Evolutionary conservation across 2,329 filamentous ascomycete genomes (phyloP).

Genomic region (Sphaceloma murrayae): DNA sequence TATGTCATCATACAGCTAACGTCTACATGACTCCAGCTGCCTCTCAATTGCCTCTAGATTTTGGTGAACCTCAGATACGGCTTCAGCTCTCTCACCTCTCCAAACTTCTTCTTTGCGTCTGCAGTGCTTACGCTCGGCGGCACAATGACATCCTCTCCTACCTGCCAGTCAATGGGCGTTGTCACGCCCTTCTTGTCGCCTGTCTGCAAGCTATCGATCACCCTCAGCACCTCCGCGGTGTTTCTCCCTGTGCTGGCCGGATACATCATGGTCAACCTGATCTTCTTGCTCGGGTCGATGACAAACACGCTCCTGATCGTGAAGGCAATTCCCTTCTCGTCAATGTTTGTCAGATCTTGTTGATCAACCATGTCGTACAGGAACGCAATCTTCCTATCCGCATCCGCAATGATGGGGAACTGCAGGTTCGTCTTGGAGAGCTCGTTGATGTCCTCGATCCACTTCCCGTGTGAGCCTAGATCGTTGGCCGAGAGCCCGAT

Average conservation of each 20-base stretch:
- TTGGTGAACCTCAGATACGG: slow-evolving; percentile 64
- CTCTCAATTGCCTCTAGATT: slow-evolving; percentile 19
- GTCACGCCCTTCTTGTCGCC: slow-evolving; percentile 82
- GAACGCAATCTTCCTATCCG: slow-evolving; percentile 40
- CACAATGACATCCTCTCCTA: slow-evolving; percentile 86
- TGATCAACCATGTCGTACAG: slow-evolving; percentile 40
- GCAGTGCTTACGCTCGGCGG: slow-evolving; percentile 73
- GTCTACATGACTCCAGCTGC: too few species aligned
- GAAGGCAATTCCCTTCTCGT: slow-evolving; percentile 56
- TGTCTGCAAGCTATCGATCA: slow-evolving; percentile 49
- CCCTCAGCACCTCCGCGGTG: slow-evolving; percentile 47
- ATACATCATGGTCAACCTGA: slow-evolving; percentile 86
- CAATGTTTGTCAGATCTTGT: slow-evolving; percentile 29
- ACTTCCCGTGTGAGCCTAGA: slow-evolving; percentile 70
- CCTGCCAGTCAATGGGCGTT: slow-evolving; percentile 44
- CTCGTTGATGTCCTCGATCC: slow-evolving; percentile 68
- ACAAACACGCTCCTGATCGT: slow-evolving; percentile 93
- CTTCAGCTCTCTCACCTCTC: slow-evolving; percentile 55
- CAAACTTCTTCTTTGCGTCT: slow-evolving; percentile 81
- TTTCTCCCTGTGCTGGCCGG: slow-evolving; percentile 73
- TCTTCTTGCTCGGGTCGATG: slow-evolving; percentile 89
- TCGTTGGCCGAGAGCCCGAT: slow-evolving; percentile 81
- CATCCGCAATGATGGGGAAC: slow-evolving; percentile 44
- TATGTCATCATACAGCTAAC: too few species aligned
- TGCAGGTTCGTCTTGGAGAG: slow-evolving; percentile 35